Evolutionary conservation across 2,329 filamentous ascomycete species (phyloP).

Genomic region (Colletotrichum godetiae): DNA sequence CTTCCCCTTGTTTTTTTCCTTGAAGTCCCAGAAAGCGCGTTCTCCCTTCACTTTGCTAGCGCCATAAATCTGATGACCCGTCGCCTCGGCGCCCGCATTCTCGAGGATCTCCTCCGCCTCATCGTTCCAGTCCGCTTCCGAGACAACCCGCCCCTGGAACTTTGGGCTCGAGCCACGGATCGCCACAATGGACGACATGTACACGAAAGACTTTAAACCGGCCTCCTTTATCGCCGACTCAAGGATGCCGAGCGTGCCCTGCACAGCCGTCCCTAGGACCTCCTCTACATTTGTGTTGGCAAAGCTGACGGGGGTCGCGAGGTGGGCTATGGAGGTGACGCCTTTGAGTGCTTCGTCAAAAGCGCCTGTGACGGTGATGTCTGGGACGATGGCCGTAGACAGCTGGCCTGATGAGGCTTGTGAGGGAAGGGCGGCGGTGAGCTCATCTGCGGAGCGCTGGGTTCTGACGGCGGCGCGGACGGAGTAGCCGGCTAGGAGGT

Average conservation of each 20-base stretch:
- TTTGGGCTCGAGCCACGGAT: slow-evolving; percentile 12
- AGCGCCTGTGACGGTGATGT: slow-evolving; percentile 47
- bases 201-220: slow-evolving; percentile 48
- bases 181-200: slow-evolving; percentile 41
- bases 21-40: slow-evolving; percentile 44
- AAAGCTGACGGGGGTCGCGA: slow-evolving; percentile 52
- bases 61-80: slow-evolving; percentile 38
- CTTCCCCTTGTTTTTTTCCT: slow-evolving; percentile 39
- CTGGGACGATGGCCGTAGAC: slow-evolving; percentile 44
- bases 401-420: slow-evolving; percentile 37
- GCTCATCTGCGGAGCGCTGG: slow-evolving; percentile 29
- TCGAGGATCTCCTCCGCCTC: slow-evolving; percentile 43
- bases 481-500: slow-evolving; percentile 50
- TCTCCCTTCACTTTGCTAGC: slow-evolving; percentile 47
- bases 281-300: slow-evolving; percentile 53
- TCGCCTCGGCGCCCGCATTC: slow-evolving; percentile 35
- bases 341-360: slow-evolving; percentile 50
- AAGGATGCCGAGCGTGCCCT: slow-evolving; percentile 50
- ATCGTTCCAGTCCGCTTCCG: slow-evolving; percentile 46
- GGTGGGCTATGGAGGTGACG: slow-evolving; percentile 55
- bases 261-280: slow-evolving; percentile 53
- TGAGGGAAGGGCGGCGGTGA: slow-evolving; percentile 37
- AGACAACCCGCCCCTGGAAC: slow-evolving; percentile 30
- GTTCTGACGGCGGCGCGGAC: slow-evolving; percentile 52
- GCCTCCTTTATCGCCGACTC: slow-evolving; percentile 52